phyloP scores from a whole-genome alignment of 2,329 filamentous ascomycete genomes.

The Aotearoamyces nothofagi region DNA sequence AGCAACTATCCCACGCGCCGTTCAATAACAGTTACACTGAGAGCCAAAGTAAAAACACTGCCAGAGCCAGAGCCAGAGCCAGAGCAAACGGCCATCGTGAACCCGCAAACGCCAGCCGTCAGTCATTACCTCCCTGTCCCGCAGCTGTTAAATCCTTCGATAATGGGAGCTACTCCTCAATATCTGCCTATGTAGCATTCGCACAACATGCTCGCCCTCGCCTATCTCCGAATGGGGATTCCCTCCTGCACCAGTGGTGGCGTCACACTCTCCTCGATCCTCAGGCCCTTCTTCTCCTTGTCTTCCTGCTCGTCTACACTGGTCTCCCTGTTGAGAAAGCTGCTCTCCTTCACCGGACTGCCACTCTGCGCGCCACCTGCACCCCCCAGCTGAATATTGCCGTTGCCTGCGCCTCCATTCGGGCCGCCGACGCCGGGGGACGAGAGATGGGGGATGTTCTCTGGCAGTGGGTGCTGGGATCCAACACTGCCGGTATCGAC shows the following conservation, averaged over 20 bases:
- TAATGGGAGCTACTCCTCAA: too few species aligned
- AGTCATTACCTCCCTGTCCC: too few species aligned
- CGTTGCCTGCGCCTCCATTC: conserved; percentile 24
- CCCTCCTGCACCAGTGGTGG: conserved; percentile 30
- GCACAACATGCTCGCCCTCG: too few species aligned
- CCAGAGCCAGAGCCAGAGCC: too few species aligned
- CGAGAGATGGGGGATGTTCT: conserved; percentile 85
- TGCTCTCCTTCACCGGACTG: conserved; percentile 83
- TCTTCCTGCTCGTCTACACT: conserved; percentile 42
- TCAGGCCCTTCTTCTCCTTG: conserved; percentile 23
- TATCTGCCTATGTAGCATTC: too few species aligned
- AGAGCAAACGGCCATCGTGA: too few species aligned
- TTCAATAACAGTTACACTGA: too few species aligned
- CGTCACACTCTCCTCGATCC: conserved; percentile 21
- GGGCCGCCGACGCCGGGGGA: conserved; percentile 34
- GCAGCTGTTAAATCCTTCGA: too few species aligned
- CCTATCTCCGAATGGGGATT: conserved; percentile 50
- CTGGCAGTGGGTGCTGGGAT: conserved; percentile 84
- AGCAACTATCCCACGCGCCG: too few species aligned
- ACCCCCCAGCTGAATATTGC: conserved; percentile 27
- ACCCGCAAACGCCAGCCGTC: too few species aligned
- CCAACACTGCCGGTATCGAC: conserved; percentile 89
- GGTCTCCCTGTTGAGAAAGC: conserved; percentile 71
- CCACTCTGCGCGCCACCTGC: conserved; percentile 41
- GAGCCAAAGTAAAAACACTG: too few species aligned